Base-by-base conservation (phyloP, 1,284 basidiomycete species). In the Somion occarium region DNA sequence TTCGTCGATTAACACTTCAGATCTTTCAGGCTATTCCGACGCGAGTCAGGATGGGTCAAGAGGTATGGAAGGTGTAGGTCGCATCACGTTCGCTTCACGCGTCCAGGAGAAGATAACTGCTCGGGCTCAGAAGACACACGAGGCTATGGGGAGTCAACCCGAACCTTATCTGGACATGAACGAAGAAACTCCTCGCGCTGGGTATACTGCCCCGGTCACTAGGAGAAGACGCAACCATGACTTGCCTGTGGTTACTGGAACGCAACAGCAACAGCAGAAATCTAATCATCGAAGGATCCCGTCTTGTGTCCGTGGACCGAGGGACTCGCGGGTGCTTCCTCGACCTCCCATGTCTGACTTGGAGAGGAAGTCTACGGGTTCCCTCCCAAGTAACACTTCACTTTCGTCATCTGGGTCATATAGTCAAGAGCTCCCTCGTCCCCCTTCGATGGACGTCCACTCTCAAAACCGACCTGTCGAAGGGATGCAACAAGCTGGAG, bases 41-140 rank as follows among this genome's bases (percentile, higher is more conserved):
- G 22, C 18, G 15, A 18, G 44, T 22, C 7, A 27, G 18, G 20
- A 42, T 9, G 7, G 9, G 43, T 37, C 25, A 57, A 38, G 51
- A 53, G 20, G 55, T 54, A 44, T 58, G 62, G 61, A 58, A 60
- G 47, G 60, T 62, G 56, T 42, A 53, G 64, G 66, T 46, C 62
- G 63, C 7, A 64, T 66, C 20, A 66, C 68, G 7, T 74, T 77
- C 57, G 60, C 69, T 34, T 55, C 61, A 43, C 70, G 70, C 44
- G 65, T 70, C n/a, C 70, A 69, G 49, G 65, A 72, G 48, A 74
- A 72, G 56, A 56, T 67, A 24, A 47, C 54, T 22, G 50, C 49
- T 25, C 38, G 30, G 15, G 30, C 30, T 7, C 30, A 34, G 30
- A 34, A 34, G 30, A 34, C 15, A 15, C 7, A 34, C 30, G 7